Evolutionary conservation across 352 stramenopile genomes (phyloP), one percentile per base, ranked within the genome.

Genomic region (Peronospora belbahrii): DNA sequence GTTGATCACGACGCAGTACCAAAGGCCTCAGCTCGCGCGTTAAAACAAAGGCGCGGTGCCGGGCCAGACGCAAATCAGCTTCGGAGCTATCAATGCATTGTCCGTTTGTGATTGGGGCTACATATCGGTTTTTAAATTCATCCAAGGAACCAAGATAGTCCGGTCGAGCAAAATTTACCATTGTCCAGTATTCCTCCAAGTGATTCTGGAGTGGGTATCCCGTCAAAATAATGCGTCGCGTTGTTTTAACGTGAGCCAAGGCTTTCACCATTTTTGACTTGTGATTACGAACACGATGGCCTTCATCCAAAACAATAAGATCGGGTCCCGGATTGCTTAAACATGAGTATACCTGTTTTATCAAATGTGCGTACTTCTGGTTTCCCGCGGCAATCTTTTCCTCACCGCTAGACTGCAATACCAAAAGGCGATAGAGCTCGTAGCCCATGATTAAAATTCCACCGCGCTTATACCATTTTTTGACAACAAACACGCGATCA

Each of bases 131-230:
- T 66, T 96, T 95, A 46, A 95, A 95, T 42, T 91, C 76, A 7
- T 91, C 75, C 30, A 88, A 49, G 0, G 75, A 84, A 18, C 76
- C 79, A 3, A 96, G 46, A 36, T 82, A 94, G 45, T 90, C 67
- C 0, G 80, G 84, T 20, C 83, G 65, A 3, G 83, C 83, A 53
- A 95, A 96, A 37, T 94, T 92, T 20, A 96, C 83, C 83, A 96
- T 94, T 7, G 81, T 94, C 81, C 82, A 96, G 57, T 95, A 96
- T 60, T 96, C 85, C 35, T 95, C 83, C 35, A 98, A 52, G 58
- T 98, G 94, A 49, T 98, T 98, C 50, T 98, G 93, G 41, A 98
- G 67, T 11, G 94, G 94, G 28, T 97, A 97, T 3, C 94, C 94
- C 2, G 92, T 98, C 7, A 98, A 57, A 5, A 98, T 87, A 39